Conservation (phyloP, 345 rosid genomes). For the Raphanus sativus region DNA sequence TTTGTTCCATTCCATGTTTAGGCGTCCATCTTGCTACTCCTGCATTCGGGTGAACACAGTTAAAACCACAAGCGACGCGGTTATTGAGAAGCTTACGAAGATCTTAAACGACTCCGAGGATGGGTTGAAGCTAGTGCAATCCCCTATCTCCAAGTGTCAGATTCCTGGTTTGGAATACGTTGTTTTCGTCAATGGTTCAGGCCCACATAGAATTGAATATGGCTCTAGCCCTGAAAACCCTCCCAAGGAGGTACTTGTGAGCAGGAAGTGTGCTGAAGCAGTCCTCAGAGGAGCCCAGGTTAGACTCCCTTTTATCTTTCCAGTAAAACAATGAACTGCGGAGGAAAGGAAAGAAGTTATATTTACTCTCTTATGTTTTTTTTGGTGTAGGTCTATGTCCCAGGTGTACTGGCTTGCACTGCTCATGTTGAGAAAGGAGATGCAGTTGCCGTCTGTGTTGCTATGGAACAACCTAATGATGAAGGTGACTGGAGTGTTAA, state of each 20-base stretch:
- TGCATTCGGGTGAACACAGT: slow-evolving; percentile 86
- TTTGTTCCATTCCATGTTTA: slow-evolving; percentile 18
- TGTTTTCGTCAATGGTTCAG: slow-evolving; percentile 71
- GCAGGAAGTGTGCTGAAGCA: slow-evolving; percentile 98
- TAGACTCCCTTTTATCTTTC: slow-evolving; percentile 8
- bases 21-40: slow-evolving; percentile 83
- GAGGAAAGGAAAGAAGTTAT: background rate
- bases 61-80: slow-evolving; percentile 63
- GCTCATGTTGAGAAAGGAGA: slow-evolving; percentile 97
- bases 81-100: slow-evolving; percentile 60
- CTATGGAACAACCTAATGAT: slow-evolving; percentile 65
- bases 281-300: slow-evolving; percentile 99
- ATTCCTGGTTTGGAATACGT: background rate
- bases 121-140: slow-evolving; percentile 20
- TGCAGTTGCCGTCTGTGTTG: slow-evolving; percentile 90
- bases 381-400: slow-evolving; percentile 75
- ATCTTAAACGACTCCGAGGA: slow-evolving; percentile 42
- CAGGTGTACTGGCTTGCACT: slow-evolving; percentile 96
- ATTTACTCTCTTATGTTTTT: slow-evolving; percentile 20
- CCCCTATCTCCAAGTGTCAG: background rate
- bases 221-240: slow-evolving; percentile 49
- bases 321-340: background rate
- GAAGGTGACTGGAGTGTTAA: slow-evolving; percentile 76
- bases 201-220: slow-evolving; percentile 75
- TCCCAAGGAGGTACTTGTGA: slow-evolving; percentile 87